Evolutionary conservation across 2,329 filamentous ascomycete genomes (phyloP).

Genomic region (Eurotiales sp.): DNA sequence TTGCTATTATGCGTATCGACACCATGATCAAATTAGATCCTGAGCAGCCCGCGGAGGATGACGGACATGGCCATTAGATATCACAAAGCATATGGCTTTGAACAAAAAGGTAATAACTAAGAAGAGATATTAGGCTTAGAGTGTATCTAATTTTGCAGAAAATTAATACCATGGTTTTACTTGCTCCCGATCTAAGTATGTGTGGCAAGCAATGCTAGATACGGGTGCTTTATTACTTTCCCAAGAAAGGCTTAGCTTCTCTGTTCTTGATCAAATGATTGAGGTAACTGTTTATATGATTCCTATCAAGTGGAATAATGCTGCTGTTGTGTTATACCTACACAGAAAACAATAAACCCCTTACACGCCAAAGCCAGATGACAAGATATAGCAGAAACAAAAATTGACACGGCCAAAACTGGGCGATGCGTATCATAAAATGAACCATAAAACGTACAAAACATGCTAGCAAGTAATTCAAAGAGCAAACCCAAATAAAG

Average conservation of each 20-base stretch:
- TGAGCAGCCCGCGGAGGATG: slow-evolving; percentile 71
- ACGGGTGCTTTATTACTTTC: too few relatives aligned
- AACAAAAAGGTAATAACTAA: not conserved
- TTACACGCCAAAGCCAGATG: slow-evolving; percentile 1
- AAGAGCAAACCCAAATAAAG: not conserved
- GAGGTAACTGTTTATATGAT: not conserved
- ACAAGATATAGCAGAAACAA: not conserved
- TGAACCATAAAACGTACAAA: not conserved
- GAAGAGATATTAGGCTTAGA: slow-evolving; percentile 1
- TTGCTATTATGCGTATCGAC: slow-evolving; percentile 99
- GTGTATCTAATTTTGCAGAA: slow-evolving; percentile 10
- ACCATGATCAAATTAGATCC: slow-evolving; percentile 97
- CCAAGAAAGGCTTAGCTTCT: not conserved
- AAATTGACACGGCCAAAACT: not conserved
- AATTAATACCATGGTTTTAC: slow-evolving; percentile 8
- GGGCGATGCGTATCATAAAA: not conserved
- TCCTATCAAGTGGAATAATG: slow-evolving; percentile 5
- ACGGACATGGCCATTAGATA: slow-evolving; percentile 75
- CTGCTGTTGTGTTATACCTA: slow-evolving; percentile 3
- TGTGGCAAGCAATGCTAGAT: not conserved
- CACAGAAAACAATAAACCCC: not conserved
- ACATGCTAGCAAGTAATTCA: not conserved
- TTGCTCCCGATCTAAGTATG: not conserved
- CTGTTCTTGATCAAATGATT: not conserved
- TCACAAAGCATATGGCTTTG: not conserved